These are phyloP conservation scores for Beta macrorhiza DNA, from an alignment of 179 eudicot species.

Conservation along the genomic window DNA sequence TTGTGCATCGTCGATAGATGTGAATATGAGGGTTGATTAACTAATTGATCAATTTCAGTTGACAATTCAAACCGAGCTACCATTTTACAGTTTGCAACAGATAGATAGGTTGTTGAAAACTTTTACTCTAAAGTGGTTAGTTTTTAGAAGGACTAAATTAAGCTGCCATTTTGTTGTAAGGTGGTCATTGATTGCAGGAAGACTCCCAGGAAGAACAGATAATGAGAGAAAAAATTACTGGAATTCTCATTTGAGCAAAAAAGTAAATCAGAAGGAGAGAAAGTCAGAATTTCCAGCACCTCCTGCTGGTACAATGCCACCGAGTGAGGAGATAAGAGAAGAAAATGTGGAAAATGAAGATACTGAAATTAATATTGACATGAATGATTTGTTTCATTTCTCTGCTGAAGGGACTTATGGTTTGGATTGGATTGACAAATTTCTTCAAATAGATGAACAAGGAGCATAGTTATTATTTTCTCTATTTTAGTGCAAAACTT, in stretches of 20 bases:
- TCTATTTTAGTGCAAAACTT: not conserved
- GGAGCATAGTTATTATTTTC: not conserved
- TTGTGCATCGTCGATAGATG: too few relatives aligned
- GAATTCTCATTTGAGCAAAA: conserved; percentile 85
- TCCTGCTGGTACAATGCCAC: not conserved
- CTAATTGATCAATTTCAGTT: too few relatives aligned
- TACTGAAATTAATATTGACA: conserved; percentile 30
- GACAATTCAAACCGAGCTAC: not conserved
- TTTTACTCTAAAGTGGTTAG: too few relatives aligned
- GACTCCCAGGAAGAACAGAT: conserved; percentile 76
- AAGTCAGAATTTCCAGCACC: conserved; percentile 12
- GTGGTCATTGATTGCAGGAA: conserved; percentile 73
- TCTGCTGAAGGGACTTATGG: conserved; percentile 36
- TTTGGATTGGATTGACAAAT: conserved; percentile 43
- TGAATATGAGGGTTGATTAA: too few relatives aligned
- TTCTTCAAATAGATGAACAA: conserved; percentile 35
- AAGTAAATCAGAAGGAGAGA: conserved; percentile 26
- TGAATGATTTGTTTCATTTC: conserved; percentile 43
- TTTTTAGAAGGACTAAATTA: not conserved
- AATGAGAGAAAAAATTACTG: conserved; percentile 76
- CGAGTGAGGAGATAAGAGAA: conserved; percentile 17
- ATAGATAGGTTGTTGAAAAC: too few relatives aligned
- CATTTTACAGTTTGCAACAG: not conserved
- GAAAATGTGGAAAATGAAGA: conserved; percentile 14
- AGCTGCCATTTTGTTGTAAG: conserved; percentile 27